phyloP scores from a whole-genome alignment of 768 basidiomycete species.

The Podaxis sp. region DNA sequence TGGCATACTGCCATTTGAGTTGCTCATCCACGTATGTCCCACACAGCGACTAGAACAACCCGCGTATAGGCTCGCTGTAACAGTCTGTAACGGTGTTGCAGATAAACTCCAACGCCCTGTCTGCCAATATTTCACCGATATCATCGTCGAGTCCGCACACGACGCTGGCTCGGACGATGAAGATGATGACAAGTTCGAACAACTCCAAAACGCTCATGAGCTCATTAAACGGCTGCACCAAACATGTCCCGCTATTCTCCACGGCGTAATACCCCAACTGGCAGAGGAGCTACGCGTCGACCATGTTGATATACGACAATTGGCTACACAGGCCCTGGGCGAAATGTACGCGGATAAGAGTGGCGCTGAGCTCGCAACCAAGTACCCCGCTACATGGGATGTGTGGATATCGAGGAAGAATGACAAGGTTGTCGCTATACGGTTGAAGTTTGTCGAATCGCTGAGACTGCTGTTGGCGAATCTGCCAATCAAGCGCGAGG shows the following conservation, averaged over 20 bases:
- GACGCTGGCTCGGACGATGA: constrained; percentile 29
- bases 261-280: constrained; percentile 89
- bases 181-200: constrained; percentile 58
- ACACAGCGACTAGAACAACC: constrained; percentile 64
- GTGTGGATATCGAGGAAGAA: constrained; percentile 76
- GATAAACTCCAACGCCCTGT: constrained; percentile 89
- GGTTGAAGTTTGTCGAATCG: constrained; percentile 76
- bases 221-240: constrained; percentile 81
- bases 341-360: constrained; percentile 85
- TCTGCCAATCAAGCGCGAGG: constrained; percentile 61
- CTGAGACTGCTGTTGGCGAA: constrained; percentile 55
- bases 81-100: constrained; percentile 77
- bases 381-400: constrained; percentile 83
- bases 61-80: constrained; percentile 76
- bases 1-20: neutral
- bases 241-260: constrained; percentile 75
- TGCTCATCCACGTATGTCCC: constrained; percentile 2
- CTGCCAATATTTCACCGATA: constrained; percentile 90
- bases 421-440: constrained; percentile 68
- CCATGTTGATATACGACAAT: constrained; percentile 60
- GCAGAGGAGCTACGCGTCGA: constrained; percentile 87
- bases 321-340: constrained; percentile 85
- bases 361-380: constrained; percentile 67
- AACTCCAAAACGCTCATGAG: constrained; percentile 74
- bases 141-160: constrained; percentile 57